Percentiles rank a stretch among this genome's conserved stretches.
phyloP scores from a whole-genome alignment of 805 yeast genomes.

The Pichia cephalocereana region DNA sequence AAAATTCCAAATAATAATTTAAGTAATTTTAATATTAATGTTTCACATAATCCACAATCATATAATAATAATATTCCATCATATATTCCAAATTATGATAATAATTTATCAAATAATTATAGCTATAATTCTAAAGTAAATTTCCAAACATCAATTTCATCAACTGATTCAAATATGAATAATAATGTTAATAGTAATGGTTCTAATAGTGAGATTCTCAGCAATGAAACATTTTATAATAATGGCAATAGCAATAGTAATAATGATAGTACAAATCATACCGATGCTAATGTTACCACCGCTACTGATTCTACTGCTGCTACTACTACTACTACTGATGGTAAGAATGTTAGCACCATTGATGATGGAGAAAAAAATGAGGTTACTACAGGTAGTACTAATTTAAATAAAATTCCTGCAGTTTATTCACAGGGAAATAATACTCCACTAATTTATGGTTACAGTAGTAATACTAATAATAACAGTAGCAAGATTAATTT shows the following conservation, averaged over 20 bases:
- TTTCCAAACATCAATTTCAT: not conserved
- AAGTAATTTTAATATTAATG: too few relatives aligned
- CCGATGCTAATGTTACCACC: too few relatives aligned
- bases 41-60: too few relatives aligned
- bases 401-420: not conserved
- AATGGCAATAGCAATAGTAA: too few relatives aligned
- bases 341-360: too few relatives aligned
- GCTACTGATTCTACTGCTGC: too few relatives aligned
- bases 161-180: not conserved
- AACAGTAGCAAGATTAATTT: not conserved
- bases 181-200: too few relatives aligned
- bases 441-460: not conserved
- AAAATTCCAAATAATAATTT: not conserved
- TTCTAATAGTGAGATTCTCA: not conserved
- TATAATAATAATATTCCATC: not conserved
- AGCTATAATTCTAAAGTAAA: not conserved
- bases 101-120: not conserved
- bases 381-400: not conserved
- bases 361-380: not conserved
- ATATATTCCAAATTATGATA: not conserved
- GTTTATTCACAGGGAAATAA: not conserved
- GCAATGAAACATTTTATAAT: too few relatives aligned
- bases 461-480: not conserved
- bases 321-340: too few relatives aligned
- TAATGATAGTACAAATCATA: too few relatives aligned